These are phyloP conservation scores for Fennellomyces sp. DNA, from an alignment of 371 early-diverging fungal genomes.

Conservation along the genomic window DNA sequence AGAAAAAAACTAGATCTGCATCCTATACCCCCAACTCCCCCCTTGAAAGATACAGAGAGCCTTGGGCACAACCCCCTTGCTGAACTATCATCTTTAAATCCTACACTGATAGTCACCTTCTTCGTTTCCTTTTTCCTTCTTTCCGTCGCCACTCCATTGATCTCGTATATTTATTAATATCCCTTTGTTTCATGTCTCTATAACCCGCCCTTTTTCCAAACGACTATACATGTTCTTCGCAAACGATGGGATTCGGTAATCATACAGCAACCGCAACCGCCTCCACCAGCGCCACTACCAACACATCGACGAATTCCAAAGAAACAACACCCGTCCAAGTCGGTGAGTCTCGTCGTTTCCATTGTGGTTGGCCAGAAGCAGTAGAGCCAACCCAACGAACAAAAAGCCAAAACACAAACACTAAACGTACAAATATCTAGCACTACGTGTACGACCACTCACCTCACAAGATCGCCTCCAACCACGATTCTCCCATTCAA, in stretches of 20 bases:
- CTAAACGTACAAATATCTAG: conserved; percentile 18
- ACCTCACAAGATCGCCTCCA: conserved; percentile 47
- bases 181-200: conserved; percentile 5
- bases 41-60: no score
- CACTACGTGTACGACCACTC: conserved; percentile 62
- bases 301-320: conserved; percentile 3
- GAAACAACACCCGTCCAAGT: conserved; percentile 38
- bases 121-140: conserved; percentile 14
- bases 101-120: not conserved
- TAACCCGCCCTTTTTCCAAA: not conserved
- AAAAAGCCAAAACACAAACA: not conserved
- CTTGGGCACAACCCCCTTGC: not conserved
- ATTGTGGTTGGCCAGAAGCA: not conserved
- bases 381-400: not conserved
- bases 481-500: conserved; percentile 47
- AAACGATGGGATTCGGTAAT: conserved; percentile 13
- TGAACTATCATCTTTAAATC: not conserved
- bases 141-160: not conserved
- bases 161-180: not conserved
- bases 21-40: no score
- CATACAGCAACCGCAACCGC: conserved; percentile 7
- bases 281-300: not conserved
- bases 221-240: not conserved
- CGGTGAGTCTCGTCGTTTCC: conserved; percentile 17
- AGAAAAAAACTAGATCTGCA: no score